Percentiles rank a stretch among this genome's conserved stretches.
Conservation (phyloP, 225 moss, liverwort and hornwort species). For the Anthoceros angustus region DNA sequence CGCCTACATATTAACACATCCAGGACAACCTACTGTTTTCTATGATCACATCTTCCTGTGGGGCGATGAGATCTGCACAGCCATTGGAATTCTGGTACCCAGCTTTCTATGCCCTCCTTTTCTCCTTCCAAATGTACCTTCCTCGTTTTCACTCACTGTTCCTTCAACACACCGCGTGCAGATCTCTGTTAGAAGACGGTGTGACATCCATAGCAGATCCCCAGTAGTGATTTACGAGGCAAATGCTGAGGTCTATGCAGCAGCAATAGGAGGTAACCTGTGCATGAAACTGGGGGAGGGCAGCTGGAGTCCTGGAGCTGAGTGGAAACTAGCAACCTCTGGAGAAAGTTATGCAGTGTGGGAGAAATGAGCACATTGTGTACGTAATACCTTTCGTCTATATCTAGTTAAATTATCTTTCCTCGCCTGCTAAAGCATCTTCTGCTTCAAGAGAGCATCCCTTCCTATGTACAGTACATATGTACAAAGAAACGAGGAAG, state of each 20-base stretch:
- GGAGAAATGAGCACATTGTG: constrained; percentile 36
- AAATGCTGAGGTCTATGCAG: constrained; percentile 57
- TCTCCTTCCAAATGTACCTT: neutral
- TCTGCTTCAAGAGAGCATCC: too few relatives aligned
- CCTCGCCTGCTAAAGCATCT: neutral
- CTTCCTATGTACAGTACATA: too few relatives aligned
- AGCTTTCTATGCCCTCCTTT: neutral
- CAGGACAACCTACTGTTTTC: constrained; percentile 85
- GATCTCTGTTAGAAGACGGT: constrained; percentile 56
- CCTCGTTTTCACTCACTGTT: neutral
- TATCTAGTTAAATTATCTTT: neutral
- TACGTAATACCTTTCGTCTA: neutral
- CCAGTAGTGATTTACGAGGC: constrained; percentile 59
- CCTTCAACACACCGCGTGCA: constrained; percentile 11
- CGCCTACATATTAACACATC: constrained; percentile 88
- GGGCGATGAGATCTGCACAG: constrained; percentile 37
- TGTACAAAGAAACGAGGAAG: too few relatives aligned
- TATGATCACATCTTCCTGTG: constrained; percentile 92
- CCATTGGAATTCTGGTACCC: constrained; percentile 60
- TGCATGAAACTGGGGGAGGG: constrained; percentile 92
- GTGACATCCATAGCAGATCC: constrained; percentile 65
- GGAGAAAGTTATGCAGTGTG: constrained; percentile 86
- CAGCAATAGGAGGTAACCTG: constrained; percentile 60
- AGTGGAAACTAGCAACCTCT: constrained; percentile 68
- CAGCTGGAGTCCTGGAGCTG: constrained; percentile 58